Conservation (phyloP, 148 eudicot genomes). For the Polygonum aviculare region DNA sequence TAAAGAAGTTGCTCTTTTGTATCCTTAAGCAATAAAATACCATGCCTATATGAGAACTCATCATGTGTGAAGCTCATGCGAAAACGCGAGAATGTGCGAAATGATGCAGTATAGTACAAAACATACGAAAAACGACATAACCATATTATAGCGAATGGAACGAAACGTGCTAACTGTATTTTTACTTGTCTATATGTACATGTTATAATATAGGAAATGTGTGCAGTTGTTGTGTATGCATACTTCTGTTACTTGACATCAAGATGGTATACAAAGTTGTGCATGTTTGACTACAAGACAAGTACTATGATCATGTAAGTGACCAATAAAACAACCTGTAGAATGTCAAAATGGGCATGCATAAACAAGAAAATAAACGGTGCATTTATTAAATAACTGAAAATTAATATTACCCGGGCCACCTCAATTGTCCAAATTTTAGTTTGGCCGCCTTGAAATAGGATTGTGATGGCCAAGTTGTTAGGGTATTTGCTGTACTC, state of each 20-base stretch:
- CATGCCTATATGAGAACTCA: no score
- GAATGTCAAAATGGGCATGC: neutral
- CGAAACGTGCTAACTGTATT: no score
- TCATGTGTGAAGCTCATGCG: no score
- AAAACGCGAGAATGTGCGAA: no score
- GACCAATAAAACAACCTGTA: neutral
- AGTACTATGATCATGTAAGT: neutral
- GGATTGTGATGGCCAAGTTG: slow-evolving; percentile 57
- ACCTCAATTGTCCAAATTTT: slow-evolving; percentile 66
- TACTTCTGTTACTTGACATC: no score
- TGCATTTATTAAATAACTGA: neutral
- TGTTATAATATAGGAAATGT: no score
- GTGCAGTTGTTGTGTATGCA: no score
- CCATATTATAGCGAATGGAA: no score
- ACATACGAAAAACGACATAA: no score
- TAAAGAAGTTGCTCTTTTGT: no score
- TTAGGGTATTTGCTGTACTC: slow-evolving; percentile 57
- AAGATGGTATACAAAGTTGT: neutral
- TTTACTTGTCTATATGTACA: no score
- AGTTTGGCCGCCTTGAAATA: slow-evolving; percentile 92
- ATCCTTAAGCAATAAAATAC: neutral
- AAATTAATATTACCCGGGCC: slow-evolving; percentile 31
- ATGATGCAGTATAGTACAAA: no score
- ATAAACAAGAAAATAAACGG: neutral
- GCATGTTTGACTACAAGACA: neutral